Base-by-base conservation (phyloP, 202 grass and related monocot species). In the Panicum hallii region DNA sequence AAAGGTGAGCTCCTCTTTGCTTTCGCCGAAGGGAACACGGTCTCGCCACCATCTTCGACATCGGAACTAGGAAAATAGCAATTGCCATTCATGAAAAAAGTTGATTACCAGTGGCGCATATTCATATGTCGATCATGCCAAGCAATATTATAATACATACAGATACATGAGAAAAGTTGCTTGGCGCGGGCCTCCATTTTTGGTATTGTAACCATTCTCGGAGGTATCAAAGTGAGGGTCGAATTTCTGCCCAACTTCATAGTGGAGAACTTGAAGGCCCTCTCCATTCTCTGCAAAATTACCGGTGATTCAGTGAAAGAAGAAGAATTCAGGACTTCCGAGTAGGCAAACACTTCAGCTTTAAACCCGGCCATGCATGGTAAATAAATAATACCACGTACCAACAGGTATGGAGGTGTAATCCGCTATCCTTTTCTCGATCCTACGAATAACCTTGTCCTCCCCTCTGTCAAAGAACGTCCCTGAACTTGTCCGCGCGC, bases 141-240 rank as follows among this genome's bases (percentile, higher is more conserved):
- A 38, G 4, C 36, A 41, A 38, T 57, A 71, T 26, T 55, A 66
- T 66, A 9, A 23, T 11, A 7, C 3, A 64, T 99, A 95, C 93
- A 98, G 91, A 75, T 98, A 95, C 96, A 99, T 99, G 34, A 99
- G 90, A 88, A 99, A 10, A 80, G 96, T 99, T 28, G 91, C 93
- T 82, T 87, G 89, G 32, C 96, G 91, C 86, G 93, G 96, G 32
- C 93, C 93, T 61, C 96, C 93, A 26, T 88, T 94, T 88, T 89
- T 90, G 38, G 88, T 91, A 78, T 81, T 88, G 63, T 63, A 73
- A 70, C 86, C 86, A 66, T 91, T 86, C 20, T 89, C 81, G 38
- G 92, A 94, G 86, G 91, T 94, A 85, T 99, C 93, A 84, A 76
- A 94, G 76, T 99, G 96, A 70, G 96, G 79, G 42, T 95, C 96